Percentiles rank a stretch among this genome's conserved stretches.
phyloP scores from a whole-genome alignment of 345 rosid genomes.

The Aquilaria malaccensis region DNA sequence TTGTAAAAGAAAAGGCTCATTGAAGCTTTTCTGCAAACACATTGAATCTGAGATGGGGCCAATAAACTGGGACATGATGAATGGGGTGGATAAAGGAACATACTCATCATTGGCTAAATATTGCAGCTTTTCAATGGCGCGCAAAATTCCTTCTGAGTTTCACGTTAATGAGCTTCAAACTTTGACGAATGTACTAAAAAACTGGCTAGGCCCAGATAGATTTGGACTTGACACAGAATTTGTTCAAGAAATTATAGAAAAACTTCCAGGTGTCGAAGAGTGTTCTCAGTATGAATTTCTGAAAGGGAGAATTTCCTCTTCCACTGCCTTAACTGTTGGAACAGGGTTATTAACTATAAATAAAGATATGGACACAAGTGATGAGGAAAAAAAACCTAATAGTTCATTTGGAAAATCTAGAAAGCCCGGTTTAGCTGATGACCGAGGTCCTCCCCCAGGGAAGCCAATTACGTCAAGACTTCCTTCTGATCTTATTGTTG shows the following conservation, averaged over 20 bases:
- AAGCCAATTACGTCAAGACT: slow-evolving; percentile 56
- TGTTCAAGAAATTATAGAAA: slow-evolving; percentile 84
- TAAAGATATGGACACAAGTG: slow-evolving; percentile 34
- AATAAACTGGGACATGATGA: slow-evolving; percentile 29
- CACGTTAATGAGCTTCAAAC: slow-evolving; percentile 37
- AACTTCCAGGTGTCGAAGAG: slow-evolving; percentile 58
- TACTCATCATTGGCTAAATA: slow-evolving; percentile 49
- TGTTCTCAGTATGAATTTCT: slow-evolving; percentile 61
- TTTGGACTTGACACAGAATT: slow-evolving; percentile 88
- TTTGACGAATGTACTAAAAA: slow-evolving; percentile 34
- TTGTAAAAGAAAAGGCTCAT: slow-evolving; percentile 29
- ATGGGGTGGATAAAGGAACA: slow-evolving; percentile 26
- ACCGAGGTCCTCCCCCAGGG: slow-evolving; percentile 57
- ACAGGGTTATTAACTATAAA: slow-evolving; percentile 52
- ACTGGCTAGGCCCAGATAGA: slow-evolving; percentile 86
- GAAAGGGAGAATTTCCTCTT: slow-evolving; percentile 43
- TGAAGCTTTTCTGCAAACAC: slow-evolving; percentile 66
- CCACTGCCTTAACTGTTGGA: slow-evolving; percentile 44
- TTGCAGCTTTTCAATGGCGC: slow-evolving; percentile 40
- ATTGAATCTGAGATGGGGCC: slow-evolving; percentile 30
- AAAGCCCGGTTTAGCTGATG: slow-evolving; percentile 37
- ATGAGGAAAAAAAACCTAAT: slow-evolving; percentile 23
- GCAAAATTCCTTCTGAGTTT: slow-evolving; percentile 23
- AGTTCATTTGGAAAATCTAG: slow-evolving; percentile 40
- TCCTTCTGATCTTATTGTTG: slow-evolving; percentile 76